These are phyloP conservation scores for Venturia nashicola DNA, from an alignment of 2,329 filamentous ascomycete species.

Conservation along the genomic window DNA sequence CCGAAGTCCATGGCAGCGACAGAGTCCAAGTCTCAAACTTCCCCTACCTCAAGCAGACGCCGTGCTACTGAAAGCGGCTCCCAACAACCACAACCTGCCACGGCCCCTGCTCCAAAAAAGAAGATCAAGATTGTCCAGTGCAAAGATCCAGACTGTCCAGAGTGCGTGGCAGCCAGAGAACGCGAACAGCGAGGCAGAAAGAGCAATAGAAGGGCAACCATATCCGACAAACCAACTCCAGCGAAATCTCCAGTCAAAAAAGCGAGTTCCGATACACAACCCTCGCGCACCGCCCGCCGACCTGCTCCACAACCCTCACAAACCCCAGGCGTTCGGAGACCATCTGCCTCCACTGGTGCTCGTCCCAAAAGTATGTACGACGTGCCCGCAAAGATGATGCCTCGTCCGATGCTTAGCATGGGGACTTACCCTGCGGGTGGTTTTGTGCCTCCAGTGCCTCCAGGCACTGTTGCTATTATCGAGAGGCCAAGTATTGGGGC, in stretches of 20 bases:
- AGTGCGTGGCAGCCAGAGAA: conserved; percentile 5
- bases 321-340: not conserved
- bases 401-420: not conserved
- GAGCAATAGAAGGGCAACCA: not conserved
- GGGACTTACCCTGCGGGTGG: not conserved
- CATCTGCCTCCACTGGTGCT: not conserved
- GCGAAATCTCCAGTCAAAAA: conserved; percentile 6
- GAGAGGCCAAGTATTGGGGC: not conserved
- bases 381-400: not conserved
- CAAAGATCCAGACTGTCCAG: conserved; percentile 4
- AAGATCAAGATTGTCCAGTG: conserved; percentile 1
- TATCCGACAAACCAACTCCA: not conserved
- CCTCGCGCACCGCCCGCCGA: not conserved
- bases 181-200: conserved; percentile 2
- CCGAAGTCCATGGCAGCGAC: not conserved
- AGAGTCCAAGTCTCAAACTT: not conserved
- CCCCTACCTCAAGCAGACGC: not conserved
- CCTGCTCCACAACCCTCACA: not conserved
- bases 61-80: not conserved
- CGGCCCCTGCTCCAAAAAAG: not conserved
- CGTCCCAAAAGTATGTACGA: conserved; percentile 6
- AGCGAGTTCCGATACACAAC: not conserved
- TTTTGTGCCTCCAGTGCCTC: not conserved
- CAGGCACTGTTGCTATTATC: not conserved
- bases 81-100: not conserved